Conservation (phyloP, 2,329 filamentous ascomycete species). For the Verticillium longisporum region DNA sequence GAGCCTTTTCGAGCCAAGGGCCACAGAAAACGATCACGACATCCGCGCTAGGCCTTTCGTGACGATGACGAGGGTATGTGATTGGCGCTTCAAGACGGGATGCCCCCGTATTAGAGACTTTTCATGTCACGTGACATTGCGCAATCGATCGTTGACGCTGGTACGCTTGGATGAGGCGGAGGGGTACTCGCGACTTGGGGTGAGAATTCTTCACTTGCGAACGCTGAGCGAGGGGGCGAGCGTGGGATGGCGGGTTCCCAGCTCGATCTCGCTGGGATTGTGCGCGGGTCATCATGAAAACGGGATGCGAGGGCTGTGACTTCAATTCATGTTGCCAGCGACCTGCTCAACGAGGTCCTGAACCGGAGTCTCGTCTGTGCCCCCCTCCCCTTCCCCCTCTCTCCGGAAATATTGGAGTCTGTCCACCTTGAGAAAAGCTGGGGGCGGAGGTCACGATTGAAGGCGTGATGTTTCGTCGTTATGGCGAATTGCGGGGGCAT, state of each 20-base stretch:
- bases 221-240: neutral
- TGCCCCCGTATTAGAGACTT: conserved; percentile 10
- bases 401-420: neutral
- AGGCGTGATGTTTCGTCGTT: neutral
- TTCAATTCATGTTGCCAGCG: neutral
- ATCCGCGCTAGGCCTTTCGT: conserved; percentile 45
- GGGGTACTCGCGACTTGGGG: neutral
- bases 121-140: conserved; percentile 8
- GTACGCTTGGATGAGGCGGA: neutral
- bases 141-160: conserved; percentile 1
- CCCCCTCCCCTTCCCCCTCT: too few relatives aligned
- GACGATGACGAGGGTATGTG: conserved; percentile 23
- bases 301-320: neutral
- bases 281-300: neutral
- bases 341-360: neutral
- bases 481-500: neutral
- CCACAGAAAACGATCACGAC: conserved; percentile 33
- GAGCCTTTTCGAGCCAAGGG: neutral
- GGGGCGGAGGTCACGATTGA: neutral
- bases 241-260: neutral
- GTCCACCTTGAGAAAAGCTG: neutral
- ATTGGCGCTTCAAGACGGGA: conserved; percentile 23
- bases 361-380: neutral
- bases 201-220: neutral
- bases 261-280: neutral